Evolutionary conservation across 306 rosid species (phyloP).

Genomic region (Citrullus mucosospermus): DNA sequence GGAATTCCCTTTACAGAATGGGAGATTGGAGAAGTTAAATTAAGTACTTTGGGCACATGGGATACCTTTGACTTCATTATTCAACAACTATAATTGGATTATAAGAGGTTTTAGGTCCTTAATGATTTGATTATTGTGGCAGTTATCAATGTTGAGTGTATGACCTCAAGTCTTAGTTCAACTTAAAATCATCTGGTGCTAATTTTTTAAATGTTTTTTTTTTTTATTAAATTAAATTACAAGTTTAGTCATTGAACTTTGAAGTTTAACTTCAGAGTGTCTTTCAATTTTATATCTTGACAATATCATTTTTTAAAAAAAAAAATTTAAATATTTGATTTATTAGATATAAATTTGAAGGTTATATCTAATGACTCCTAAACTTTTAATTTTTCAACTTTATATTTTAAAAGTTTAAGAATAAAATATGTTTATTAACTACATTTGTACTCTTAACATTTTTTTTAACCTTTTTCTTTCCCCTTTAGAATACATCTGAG

Average conservation of each 20-base stretch:
- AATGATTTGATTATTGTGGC: background rate
- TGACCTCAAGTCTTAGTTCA: background rate
- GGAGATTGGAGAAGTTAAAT: background rate
- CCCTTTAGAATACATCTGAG: background rate
- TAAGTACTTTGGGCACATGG: background rate
- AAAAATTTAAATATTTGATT: too few relatives aligned
- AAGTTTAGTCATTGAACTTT: too few relatives aligned
- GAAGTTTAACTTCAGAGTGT: too few relatives aligned
- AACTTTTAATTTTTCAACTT: too few relatives aligned
- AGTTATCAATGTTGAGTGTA: background rate
- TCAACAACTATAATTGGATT: background rate
- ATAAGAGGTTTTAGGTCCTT: background rate
- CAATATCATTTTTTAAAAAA: too few relatives aligned
- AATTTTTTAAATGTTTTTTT: background rate
- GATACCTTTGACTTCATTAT: background rate
- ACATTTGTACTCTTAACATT: too few relatives aligned
- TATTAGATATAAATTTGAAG: too few relatives aligned
- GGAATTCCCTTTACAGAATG: background rate
- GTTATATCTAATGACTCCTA: too few relatives aligned
- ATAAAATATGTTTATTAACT: too few relatives aligned
- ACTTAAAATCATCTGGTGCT: background rate
- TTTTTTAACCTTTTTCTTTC: background rate
- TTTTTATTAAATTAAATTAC: too few relatives aligned
- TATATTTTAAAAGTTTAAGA: too few relatives aligned
- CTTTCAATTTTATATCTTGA: too few relatives aligned